Evolutionary conservation across 1,139 yeast species (phyloP), one percentile per base, ranked within the genome.

Genomic region (Yamadazyma conglobata): DNA sequence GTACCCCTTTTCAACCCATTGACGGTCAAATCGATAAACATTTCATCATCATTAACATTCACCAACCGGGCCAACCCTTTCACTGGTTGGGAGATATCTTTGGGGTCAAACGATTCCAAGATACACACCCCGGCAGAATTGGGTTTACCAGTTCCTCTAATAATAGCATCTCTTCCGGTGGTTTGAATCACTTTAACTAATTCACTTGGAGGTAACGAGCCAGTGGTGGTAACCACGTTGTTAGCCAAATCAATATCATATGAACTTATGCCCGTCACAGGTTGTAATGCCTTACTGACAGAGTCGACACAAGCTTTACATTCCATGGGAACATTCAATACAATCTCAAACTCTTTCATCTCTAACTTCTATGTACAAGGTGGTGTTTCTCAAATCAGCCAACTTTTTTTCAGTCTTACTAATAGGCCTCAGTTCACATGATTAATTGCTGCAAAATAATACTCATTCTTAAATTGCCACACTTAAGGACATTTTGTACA

Each of bases 41-140:
- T 50, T 35, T 69, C 66, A 12, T 46, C 38, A 2, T 68, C 58
- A 35, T 69, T 69, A 10, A 83, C 81, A 30, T 82, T 70, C n/a
- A 89, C 95, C 33, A 91, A 78, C 40, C 97, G 69, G 2, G 89
- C 95, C 34, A 89, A 69, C 1, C 97, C 97, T 48, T 82, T 77
- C 19, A 89, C 95, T 0, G 93, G 86, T 32, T 73, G 70, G 15
- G 44, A 43, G 19, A 41, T 42, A 40, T 78, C 78, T 30, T 60
- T 58, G 1, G 60, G 46, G 35, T 67, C 76, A 47, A 81, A 83
- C 11, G 84, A 72, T 52, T 91, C 97, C 35, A 89, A 59, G 28
- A 89, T 89, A 42, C 94, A 79, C 18, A 89, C 97, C 0, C 95
- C 96, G 0, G 96, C 95, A 15, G 89, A 75, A 52, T 89, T 81